Conservation (phyloP, 1,284 basidiomycete genomes). For the Trametes pubescens region DNA sequence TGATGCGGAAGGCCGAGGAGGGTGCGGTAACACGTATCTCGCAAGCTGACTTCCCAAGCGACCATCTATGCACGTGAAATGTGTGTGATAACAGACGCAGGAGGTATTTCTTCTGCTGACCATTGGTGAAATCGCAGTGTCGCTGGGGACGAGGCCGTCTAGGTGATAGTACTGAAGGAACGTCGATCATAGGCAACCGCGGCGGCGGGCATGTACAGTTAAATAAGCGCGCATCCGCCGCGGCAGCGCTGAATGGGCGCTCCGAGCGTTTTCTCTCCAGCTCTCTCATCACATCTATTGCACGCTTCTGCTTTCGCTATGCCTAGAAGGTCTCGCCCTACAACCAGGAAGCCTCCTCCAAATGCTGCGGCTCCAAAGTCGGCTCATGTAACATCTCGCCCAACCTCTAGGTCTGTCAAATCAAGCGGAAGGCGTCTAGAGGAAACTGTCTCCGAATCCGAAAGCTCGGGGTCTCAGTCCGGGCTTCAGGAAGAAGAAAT, state of each 20-base stretch:
- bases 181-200: no score
- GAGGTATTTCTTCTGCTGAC: no score
- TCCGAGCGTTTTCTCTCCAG: constrained; percentile 6
- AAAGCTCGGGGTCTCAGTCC: constrained; percentile 23
- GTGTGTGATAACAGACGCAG: no score
- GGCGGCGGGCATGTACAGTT: no score
- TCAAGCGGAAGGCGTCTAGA: constrained; percentile 1
- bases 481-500: constrained; percentile 16
- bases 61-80: no score
- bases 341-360: constrained; percentile 33
- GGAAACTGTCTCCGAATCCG: constrained; percentile 16
- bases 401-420: constrained; percentile 10
- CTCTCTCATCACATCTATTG: background rate
- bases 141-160: no score
- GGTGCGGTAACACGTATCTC: no score
- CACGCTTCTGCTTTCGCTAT: constrained; percentile 22
- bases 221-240: no score
- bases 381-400: background rate
- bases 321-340: constrained; percentile 44
- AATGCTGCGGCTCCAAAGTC: background rate
- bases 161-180: no score
- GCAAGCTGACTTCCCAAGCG: no score
- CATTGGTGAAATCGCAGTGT: no score
- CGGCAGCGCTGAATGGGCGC: background rate
- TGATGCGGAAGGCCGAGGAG: no score